Evolutionary conservation across 768 basidiomycete genomes (phyloP).

Genomic region (Agaricus subrufescens): DNA sequence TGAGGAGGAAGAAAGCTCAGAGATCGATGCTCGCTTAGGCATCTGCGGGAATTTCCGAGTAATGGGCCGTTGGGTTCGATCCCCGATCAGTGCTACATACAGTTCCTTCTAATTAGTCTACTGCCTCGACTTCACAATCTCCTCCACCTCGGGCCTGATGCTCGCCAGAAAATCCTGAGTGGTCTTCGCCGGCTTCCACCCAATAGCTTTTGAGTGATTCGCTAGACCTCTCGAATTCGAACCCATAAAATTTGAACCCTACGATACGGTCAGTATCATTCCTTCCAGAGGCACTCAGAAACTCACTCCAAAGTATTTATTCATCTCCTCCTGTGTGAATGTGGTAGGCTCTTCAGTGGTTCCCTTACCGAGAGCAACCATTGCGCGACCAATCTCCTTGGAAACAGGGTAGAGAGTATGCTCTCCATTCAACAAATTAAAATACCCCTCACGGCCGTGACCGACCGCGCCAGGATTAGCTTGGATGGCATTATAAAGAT

Average conservation of each 20-base stretch:
- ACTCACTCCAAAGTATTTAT: slow-evolving; percentile 30
- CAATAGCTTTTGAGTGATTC: slow-evolving; percentile 36
- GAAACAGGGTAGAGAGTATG: slow-evolving; percentile 31
- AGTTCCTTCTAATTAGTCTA: too few relatives aligned
- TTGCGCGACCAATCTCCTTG: slow-evolving; percentile 31
- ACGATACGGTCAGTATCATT: background rate
- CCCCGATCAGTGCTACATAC: background rate
- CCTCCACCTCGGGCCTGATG: slow-evolving; percentile 40
- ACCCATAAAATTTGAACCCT: slow-evolving; percentile 13
- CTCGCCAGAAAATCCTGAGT: slow-evolving; percentile 47
- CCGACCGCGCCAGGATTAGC: slow-evolving; percentile 22
- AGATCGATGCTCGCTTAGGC: too few relatives aligned
- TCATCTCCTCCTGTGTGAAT: slow-evolving; percentile 42
- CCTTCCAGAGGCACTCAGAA: background rate
- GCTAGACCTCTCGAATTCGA: slow-evolving; percentile 40
- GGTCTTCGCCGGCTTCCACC: slow-evolving; percentile 48
- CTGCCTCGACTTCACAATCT: background rate
- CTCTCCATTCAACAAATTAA: slow-evolving; percentile 48
- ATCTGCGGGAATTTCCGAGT: too few relatives aligned
- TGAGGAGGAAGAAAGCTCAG: too few relatives aligned
- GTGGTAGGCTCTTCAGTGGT: slow-evolving; percentile 35
- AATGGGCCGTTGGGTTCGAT: too few relatives aligned
- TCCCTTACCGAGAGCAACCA: slow-evolving; percentile 33
- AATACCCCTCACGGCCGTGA: slow-evolving; percentile 41
- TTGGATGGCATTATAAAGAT: slow-evolving; percentile 34